A percentile compares a stretch with the other conserved stretches of the same genome.
Conservation (phyloP, 495 filamentous ascomycete species). For the Articulospora tetracladia region DNA sequence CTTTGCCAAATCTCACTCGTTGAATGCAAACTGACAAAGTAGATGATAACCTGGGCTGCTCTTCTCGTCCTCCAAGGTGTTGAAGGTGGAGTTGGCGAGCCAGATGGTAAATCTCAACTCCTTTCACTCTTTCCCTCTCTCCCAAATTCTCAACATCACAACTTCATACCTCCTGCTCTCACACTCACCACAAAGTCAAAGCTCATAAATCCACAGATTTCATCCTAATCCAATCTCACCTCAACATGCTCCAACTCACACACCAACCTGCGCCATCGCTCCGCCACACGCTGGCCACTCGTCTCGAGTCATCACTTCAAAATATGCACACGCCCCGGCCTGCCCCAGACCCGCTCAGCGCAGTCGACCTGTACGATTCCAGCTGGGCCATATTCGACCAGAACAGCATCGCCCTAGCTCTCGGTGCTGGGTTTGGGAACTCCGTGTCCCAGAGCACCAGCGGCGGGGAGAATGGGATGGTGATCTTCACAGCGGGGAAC, state of each 20-base stretch:
- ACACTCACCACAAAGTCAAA: neutral
- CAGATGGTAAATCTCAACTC: slow-evolving; percentile 28
- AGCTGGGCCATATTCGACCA: slow-evolving; percentile 41
- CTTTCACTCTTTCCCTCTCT: neutral
- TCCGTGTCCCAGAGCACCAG: slow-evolving; percentile 10
- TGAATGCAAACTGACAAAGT: neutral
- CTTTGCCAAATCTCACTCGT: neutral
- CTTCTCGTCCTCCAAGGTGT: slow-evolving; percentile 36
- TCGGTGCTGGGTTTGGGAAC: slow-evolving; percentile 25
- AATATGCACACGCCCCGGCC: slow-evolving; percentile 37
- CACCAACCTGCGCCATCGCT: slow-evolving; percentile 32
- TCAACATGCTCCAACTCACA: slow-evolving; percentile 31
- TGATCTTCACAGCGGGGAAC: neutral
- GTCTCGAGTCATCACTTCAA: slow-evolving; percentile 34
- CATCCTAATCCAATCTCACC: slow-evolving; percentile 32
- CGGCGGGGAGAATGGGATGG: neutral
- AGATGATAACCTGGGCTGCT: slow-evolving; percentile 41
- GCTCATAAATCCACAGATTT: slow-evolving; percentile 26
- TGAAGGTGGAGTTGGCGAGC: slow-evolving; percentile 37
- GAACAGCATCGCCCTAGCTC: slow-evolving; percentile 20
- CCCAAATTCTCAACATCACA: neutral
- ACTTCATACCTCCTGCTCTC: neutral
- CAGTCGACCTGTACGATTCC: slow-evolving; percentile 25
- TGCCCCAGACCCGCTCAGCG: slow-evolving; percentile 17
- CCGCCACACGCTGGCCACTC: slow-evolving; percentile 30